Evolutionary conservation across 306 rosid species (phyloP).

Genomic region (Dalbergia cochinchinensis): DNA sequence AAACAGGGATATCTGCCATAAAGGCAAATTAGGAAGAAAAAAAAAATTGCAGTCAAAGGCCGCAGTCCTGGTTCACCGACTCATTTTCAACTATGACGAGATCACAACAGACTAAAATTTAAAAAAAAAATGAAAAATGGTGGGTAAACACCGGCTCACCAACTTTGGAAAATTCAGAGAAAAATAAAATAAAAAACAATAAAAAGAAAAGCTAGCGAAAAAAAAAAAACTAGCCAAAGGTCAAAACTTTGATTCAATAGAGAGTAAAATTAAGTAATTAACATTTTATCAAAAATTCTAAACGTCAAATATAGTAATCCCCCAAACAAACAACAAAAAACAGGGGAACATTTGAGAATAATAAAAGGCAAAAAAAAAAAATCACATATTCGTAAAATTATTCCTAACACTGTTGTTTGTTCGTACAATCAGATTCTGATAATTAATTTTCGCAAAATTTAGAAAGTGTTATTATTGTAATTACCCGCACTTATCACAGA

Average conservation of each 20-base stretch:
- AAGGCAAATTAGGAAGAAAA: not conserved
- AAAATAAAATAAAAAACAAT: not conserved
- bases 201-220: not conserved
- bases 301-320: not conserved
- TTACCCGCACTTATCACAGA: slow-evolving; percentile 96
- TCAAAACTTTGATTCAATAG: slow-evolving; percentile 43
- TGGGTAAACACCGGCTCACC: slow-evolving; percentile 32
- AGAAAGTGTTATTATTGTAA: not conserved
- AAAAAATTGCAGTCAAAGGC: slow-evolving; percentile 22
- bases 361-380: slow-evolving; percentile 20
- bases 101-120: not conserved
- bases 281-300: not conserved
- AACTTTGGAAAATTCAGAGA: slow-evolving; percentile 27
- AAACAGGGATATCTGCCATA: slow-evolving; percentile 27
- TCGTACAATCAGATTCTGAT: slow-evolving; percentile 32
- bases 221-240: slow-evolving; percentile 1
- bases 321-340: not conserved
- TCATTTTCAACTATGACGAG: slow-evolving; percentile 27
- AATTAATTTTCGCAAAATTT: slow-evolving; percentile 26
- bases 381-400: slow-evolving; percentile 2
- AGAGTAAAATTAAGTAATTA: slow-evolving; percentile 17
- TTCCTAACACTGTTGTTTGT: slow-evolving; percentile 24
- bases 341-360: not conserved
- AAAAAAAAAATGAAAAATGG: too few species aligned
- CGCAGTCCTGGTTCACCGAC: not conserved